Conservation (phyloP, 768 basidiomycete species). For the Tylopilus sp. region DNA sequence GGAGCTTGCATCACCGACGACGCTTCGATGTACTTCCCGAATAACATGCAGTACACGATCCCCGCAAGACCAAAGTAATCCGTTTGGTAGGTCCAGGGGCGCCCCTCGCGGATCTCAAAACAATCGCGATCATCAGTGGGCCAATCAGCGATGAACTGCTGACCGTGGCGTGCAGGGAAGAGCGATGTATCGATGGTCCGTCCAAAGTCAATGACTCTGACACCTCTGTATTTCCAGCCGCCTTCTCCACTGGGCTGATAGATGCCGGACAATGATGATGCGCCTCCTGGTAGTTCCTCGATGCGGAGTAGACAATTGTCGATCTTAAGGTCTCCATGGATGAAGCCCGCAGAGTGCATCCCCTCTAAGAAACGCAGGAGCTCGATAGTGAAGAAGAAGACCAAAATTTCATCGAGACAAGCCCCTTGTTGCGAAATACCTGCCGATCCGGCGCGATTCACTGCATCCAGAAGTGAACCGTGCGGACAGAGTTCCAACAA, state of each 20-base stretch:
- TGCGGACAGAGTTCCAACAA: slow-evolving; percentile 86
- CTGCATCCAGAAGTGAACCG: slow-evolving; percentile 87
- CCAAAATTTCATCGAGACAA: slow-evolving; percentile 87
- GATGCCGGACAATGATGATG: slow-evolving; percentile 64
- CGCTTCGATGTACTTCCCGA: slow-evolving; percentile 91
- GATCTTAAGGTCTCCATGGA: slow-evolving; percentile 98
- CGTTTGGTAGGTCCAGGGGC: slow-evolving; percentile 91
- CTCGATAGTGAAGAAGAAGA: slow-evolving; percentile 94
- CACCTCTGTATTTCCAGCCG: slow-evolving; percentile 86
- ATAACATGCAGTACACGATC: slow-evolving; percentile 93
- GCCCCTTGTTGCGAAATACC: slow-evolving; percentile 79
- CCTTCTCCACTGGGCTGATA: slow-evolving; percentile 77
- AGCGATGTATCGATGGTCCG: slow-evolving; percentile 82
- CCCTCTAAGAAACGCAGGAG: slow-evolving; percentile 78
- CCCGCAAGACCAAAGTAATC: slow-evolving; percentile 97
- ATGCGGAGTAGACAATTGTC: slow-evolving; percentile 97
- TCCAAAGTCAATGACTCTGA: slow-evolving; percentile 97
- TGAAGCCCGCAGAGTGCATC: slow-evolving; percentile 79
- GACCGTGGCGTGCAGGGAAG: slow-evolving; percentile 63
- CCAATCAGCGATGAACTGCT: slow-evolving; percentile 87
- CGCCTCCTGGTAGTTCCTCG: slow-evolving; percentile 72
- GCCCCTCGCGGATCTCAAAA: slow-evolving; percentile 78
- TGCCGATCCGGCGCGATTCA: slow-evolving; percentile 76
- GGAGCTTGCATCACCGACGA: slow-evolving; percentile 45
- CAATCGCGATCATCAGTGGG: slow-evolving; percentile 88